Percentiles rank a stretch among this genome's conserved stretches.
Conservation (phyloP, 2,329 filamentous ascomycete species). For the Talaromyces sp. region DNA sequence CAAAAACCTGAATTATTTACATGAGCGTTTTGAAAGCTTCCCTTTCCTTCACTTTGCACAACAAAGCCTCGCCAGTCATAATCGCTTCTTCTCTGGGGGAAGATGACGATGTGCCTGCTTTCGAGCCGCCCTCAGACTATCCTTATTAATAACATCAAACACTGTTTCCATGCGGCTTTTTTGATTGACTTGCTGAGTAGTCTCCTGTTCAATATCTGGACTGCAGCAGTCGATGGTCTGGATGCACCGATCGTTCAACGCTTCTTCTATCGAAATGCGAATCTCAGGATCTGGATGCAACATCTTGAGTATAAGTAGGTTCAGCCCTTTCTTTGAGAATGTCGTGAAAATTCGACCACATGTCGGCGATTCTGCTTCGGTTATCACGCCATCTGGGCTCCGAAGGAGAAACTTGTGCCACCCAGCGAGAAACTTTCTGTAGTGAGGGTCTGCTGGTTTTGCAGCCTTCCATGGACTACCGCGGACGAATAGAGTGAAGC, state of each 20-base stretch:
- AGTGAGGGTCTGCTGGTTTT: conserved; percentile 53
- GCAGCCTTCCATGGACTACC: conserved; percentile 72
- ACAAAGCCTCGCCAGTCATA: not conserved
- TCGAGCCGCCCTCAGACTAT: conserved; percentile 20
- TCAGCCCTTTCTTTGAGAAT: conserved; percentile 48
- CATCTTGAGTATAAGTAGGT: conserved; percentile 72
- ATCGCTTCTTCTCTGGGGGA: conserved; percentile 25
- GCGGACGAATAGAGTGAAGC: conserved; percentile 68
- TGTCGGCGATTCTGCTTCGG: conserved; percentile 61
- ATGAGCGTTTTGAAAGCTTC: not conserved
- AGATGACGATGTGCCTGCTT: conserved; percentile 30
- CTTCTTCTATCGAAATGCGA: conserved; percentile 64
- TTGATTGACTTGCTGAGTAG: conserved; percentile 39
- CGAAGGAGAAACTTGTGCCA: conserved; percentile 65
- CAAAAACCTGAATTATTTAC: not conserved
- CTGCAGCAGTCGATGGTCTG: conserved; percentile 75
- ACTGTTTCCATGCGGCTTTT: conserved; percentile 39
- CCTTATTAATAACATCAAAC: conserved; percentile 25
- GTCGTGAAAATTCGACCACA: conserved; percentile 60
- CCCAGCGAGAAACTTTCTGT: conserved; percentile 58
- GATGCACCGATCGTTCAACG: conserved; percentile 66
- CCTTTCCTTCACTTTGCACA: not conserved
- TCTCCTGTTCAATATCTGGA: conserved; percentile 47
- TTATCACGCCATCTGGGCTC: conserved; percentile 48
- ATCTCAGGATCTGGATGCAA: conserved; percentile 69